Conservation (phyloP, 306 rosid species). For the Quercus bicolor region DNA sequence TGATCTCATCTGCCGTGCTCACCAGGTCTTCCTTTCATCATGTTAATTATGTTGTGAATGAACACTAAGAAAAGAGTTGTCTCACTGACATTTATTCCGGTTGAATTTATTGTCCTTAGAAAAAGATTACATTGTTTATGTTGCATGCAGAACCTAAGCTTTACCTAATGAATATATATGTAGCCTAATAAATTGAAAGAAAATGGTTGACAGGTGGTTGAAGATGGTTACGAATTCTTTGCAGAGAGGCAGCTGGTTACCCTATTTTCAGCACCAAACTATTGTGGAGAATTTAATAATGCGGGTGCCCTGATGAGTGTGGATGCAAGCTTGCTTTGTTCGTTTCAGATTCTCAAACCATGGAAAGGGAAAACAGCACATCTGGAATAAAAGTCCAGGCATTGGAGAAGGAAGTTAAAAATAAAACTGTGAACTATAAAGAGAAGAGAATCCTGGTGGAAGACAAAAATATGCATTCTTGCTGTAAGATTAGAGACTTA, state of each 20-base stretch:
- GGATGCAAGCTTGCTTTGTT: conserved; percentile 71
- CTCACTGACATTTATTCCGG: too few species aligned
- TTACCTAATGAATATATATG: too few species aligned
- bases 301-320: conserved; percentile 93
- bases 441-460: neutral
- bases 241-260: conserved; percentile 88
- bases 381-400: neutral
- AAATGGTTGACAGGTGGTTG: conserved; percentile 60
- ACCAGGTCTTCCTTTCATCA: conserved; percentile 43
- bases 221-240: conserved; percentile 90
- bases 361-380: conserved; percentile 23
- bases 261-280: conserved; percentile 87
- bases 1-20: conserved; percentile 86
- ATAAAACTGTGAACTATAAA: neutral
- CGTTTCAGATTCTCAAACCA: conserved; percentile 90
- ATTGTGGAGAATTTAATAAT: conserved; percentile 91
- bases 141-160: too few species aligned
- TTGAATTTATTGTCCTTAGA: too few species aligned
- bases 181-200: neutral
- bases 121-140: too few species aligned
- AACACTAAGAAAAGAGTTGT: too few species aligned
- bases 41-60: neutral
- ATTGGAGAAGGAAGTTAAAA: neutral
- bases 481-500: neutral
- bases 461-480: neutral